These are phyloP conservation scores for Debaryomyces robertsiae DNA, from an alignment of 1,139 yeast species.

Conservation along the genomic window DNA sequence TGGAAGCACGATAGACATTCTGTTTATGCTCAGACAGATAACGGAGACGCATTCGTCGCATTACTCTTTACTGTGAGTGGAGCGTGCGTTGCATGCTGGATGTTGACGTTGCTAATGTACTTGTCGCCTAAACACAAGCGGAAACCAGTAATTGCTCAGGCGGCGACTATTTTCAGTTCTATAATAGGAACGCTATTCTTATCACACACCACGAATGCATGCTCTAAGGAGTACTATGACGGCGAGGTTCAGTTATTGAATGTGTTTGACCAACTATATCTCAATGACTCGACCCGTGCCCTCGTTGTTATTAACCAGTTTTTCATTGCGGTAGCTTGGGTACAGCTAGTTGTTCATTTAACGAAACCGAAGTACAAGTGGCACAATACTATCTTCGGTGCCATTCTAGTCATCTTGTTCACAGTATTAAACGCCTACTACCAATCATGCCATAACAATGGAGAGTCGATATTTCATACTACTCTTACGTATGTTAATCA, in stretches of 20 bases:
- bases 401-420: conserved; percentile 22
- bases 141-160: conserved; percentile 49
- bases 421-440: conserved; percentile 18
- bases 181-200: conserved; percentile 46
- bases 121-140: conserved; percentile 49
- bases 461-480: neutral
- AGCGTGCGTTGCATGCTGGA: conserved; percentile 53
- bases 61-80: conserved; percentile 44
- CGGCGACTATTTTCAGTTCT: conserved; percentile 50
- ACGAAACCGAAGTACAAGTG: conserved; percentile 25
- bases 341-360: conserved; percentile 36
- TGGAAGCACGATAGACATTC: conserved; percentile 5
- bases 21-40: conserved; percentile 29
- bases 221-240: conserved; percentile 36
- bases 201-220: conserved; percentile 35
- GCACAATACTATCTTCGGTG: conserved; percentile 22
- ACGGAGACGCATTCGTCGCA: conserved; percentile 50
- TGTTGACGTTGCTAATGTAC: conserved; percentile 49
- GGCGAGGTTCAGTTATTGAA: conserved; percentile 42
- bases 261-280: conserved; percentile 33
- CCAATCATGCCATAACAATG: conserved; percentile 1
- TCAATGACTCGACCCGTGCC: conserved; percentile 30
- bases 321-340: conserved; percentile 42
- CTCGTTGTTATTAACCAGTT: conserved; percentile 34
- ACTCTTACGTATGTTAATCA: conserved; percentile 11